phyloP scores from a whole-genome alignment of 176 grass and related monocot genomes.

The Olyra latifolia region DNA sequence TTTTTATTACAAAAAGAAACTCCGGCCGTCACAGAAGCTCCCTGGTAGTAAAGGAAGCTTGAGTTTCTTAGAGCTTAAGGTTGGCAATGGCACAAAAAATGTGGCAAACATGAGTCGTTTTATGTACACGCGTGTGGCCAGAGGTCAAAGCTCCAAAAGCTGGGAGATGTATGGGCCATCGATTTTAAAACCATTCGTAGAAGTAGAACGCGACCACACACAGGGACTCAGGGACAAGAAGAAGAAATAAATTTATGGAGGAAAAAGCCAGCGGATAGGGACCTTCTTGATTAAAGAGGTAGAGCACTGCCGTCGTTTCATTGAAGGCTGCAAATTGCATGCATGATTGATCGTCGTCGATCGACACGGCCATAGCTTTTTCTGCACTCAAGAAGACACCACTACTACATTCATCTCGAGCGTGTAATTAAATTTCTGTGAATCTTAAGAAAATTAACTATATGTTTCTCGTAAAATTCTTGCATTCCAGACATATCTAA shows the following conservation, averaged over 20 bases:
- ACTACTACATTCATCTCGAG: too few relatives aligned
- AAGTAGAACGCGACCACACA: too few relatives aligned
- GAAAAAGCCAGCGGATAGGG: slow-evolving; percentile 29
- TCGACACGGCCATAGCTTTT: background rate
- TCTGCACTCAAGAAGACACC: background rate
- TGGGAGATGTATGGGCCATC: background rate
- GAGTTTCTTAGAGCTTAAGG: slow-evolving; percentile 39
- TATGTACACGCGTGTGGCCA: background rate
- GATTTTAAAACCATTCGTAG: slow-evolving; percentile 7
- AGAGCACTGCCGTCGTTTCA: slow-evolving; percentile 6
- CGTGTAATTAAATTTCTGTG: too few relatives aligned
- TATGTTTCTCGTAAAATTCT: too few relatives aligned
- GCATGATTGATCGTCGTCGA: background rate
- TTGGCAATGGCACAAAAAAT: background rate
- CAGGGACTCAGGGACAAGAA: too few relatives aligned
- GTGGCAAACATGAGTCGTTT: background rate
- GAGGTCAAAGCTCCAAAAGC: background rate
- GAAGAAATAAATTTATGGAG: background rate
- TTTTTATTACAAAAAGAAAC: too few relatives aligned
- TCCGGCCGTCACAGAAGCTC: too few relatives aligned
- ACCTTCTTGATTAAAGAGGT: slow-evolving; percentile 9
- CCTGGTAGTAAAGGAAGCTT: too few relatives aligned
- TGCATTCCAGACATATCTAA: too few relatives aligned
- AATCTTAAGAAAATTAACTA: too few relatives aligned
- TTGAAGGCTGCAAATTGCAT: background rate